Percentiles rank a stretch among this genome's conserved stretches.
phyloP scores from a whole-genome alignment of 2,329 filamentous ascomycete genomes.

The Fusarium sacchari region DNA sequence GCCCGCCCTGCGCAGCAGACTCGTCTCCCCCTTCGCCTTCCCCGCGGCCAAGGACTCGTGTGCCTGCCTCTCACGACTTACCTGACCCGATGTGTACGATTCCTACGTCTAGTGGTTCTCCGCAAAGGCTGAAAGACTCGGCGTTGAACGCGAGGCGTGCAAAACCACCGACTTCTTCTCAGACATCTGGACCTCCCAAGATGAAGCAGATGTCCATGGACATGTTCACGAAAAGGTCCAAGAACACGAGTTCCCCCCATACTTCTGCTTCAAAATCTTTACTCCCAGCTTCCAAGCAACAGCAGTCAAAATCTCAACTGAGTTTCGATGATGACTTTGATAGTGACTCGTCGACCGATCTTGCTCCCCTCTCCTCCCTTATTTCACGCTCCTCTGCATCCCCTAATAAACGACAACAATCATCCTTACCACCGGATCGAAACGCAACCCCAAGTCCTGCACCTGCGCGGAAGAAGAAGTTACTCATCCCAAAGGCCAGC shows the following conservation, averaged over 20 bases:
- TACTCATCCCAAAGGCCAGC: slow-evolving; percentile 52
- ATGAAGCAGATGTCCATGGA: slow-evolving; percentile 51
- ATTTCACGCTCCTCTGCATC: slow-evolving; percentile 11
- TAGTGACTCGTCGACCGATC: slow-evolving; percentile 32
- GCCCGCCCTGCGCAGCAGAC: slow-evolving; percentile 47
- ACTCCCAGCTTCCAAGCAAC: neutral
- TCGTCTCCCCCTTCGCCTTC: slow-evolving; percentile 46
- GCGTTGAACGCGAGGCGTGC: neutral
- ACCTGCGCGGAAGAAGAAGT: slow-evolving; percentile 49
- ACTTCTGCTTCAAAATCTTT: neutral
- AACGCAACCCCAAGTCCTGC: slow-evolving; percentile 23
- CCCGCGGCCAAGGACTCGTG: slow-evolving; percentile 24
- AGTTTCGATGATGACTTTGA: slow-evolving; percentile 6
- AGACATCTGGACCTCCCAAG: slow-evolving; percentile 15
- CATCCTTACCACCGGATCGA: neutral
- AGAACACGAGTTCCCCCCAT: slow-evolving; percentile 12
- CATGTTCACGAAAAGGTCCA: slow-evolving; percentile 38
- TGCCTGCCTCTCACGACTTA: slow-evolving; percentile 25
- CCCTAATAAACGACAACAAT: slow-evolving; percentile 16
- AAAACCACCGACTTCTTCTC: neutral
- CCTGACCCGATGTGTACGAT: slow-evolving; percentile 42
- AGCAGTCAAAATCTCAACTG: neutral
- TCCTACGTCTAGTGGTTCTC: slow-evolving; percentile 30
- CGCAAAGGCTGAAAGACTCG: slow-evolving; percentile 32
- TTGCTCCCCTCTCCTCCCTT: slow-evolving; percentile 28